These are phyloP conservation scores for Tolypocladium inflatum DNA, from an alignment of 2,329 filamentous ascomycete species.

Conservation along the genomic window DNA sequence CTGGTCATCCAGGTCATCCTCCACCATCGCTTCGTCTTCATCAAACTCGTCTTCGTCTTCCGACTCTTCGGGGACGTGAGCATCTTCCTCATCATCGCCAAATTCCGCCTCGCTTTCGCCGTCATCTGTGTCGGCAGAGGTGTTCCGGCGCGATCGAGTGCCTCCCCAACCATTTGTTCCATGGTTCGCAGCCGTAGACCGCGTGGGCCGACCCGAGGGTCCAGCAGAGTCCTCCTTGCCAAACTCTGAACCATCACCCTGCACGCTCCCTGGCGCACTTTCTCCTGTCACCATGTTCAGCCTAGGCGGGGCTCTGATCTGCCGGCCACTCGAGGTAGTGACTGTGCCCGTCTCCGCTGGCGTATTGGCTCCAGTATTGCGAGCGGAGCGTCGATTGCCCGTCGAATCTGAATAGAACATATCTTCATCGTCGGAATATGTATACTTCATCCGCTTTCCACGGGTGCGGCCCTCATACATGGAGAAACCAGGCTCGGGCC, in stretches of 20 bases:
- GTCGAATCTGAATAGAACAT: constrained; percentile 58
- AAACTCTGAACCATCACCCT: constrained; percentile 31
- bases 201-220: constrained; percentile 37
- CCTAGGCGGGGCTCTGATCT: constrained; percentile 61
- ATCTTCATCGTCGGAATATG: constrained; percentile 82
- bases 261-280: constrained; percentile 36
- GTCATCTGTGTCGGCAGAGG: constrained; percentile 52
- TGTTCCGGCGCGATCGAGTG: constrained; percentile 22
- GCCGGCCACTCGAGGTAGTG: constrained; percentile 78
- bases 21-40: constrained; percentile 44
- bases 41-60: constrained; percentile 53
- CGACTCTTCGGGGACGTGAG: constrained; percentile 51
- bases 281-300: constrained; percentile 51
- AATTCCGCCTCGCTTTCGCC: constrained; percentile 65
- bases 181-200: constrained; percentile 40
- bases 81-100: constrained; percentile 65
- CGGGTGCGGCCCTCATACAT: constrained; percentile 93
- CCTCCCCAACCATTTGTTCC: constrained; percentile 38
- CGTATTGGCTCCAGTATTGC: constrained; percentile 66
- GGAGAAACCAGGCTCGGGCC: constrained; percentile 82
- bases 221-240: constrained; percentile 31
- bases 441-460: constrained; percentile 94
- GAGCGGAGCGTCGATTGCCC: constrained; percentile 53
- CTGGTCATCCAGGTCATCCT: constrained; percentile 40
- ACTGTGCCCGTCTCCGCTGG: constrained; percentile 56